These are phyloP conservation scores for Epichloe brachyelytri DNA, from an alignment of 2,329 filamentous ascomycete genomes.

Conservation along the genomic window DNA sequence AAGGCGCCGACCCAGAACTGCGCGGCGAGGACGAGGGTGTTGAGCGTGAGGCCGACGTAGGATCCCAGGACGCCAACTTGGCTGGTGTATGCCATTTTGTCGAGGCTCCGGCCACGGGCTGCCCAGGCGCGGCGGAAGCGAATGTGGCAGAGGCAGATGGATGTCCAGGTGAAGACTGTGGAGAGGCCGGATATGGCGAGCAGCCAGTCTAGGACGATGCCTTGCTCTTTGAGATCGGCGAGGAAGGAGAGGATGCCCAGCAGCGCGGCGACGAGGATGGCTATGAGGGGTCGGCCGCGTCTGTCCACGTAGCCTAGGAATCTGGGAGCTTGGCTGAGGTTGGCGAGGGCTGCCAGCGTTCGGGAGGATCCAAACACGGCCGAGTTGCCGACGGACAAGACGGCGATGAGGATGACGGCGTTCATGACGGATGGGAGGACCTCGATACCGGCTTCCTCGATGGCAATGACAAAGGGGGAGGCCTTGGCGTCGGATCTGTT, in stretches of 20 bases:
- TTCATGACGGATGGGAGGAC: conserved; percentile 86
- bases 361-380: conserved; percentile 84
- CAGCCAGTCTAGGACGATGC: conserved; percentile 65
- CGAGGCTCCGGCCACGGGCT: conserved; percentile 51
- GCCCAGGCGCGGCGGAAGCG: conserved; percentile 79
- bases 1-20: conserved; percentile 84
- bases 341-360: conserved; percentile 78
- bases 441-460: conserved; percentile 68
- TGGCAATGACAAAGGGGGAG: conserved; percentile 89
- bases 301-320: conserved; percentile 73
- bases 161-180: conserved; percentile 67
- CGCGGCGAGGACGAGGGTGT: conserved; percentile 60
- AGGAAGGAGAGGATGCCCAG: conserved; percentile 66
- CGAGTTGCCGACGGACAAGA: conserved; percentile 83
- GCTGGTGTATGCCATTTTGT: conserved; percentile 69
- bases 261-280: conserved; percentile 53
- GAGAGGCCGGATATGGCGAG: conserved; percentile 60
- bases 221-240: conserved; percentile 48
- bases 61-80: conserved; percentile 71
- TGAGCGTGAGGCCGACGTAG: conserved; percentile 66
- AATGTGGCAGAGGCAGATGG: conserved; percentile 83
- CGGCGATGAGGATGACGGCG: conserved; percentile 81
- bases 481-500: conserved; percentile 54
- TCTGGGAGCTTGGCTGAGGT: conserved; percentile 70
- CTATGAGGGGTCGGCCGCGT: conserved; percentile 63